Base-by-base conservation (phyloP, 306 rosid genomes). In the Lagenaria siceraria region DNA sequence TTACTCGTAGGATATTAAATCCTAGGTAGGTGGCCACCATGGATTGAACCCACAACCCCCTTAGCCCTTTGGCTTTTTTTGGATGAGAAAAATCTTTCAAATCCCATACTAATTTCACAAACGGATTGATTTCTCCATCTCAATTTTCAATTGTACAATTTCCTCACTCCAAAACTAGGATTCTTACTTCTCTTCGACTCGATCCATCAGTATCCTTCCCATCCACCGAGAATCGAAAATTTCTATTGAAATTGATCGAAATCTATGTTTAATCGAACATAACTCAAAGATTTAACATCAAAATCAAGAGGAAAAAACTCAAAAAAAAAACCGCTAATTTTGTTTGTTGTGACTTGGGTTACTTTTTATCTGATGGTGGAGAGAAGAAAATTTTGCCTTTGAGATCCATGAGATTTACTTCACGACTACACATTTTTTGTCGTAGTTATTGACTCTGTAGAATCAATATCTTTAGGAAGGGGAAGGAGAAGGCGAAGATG, bases 321-420 rank as follows among this genome's bases (percentile, higher is more conserved):
- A n/a, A n/a, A n/a, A 4, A 0, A 33, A 14, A 22, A 52, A 31
- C 18, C 18, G 12, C 35, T 10, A 21, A 35, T 33, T 55, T 40
- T 40, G 8, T 40, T n/a, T n/a, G n/a, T 7, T 40, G 46, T 40
- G 7, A 6, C 40, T 36, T 35, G 31, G 25, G 29, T 33, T 87
- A 89, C 98, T 93, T 85, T 87, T 54, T 82, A 81, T 14, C 77
- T 83, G 11, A 94, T 84, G 35, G 90, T 87, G 33, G 33, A n/a
- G 33, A 29, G 43, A 81, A 92, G 21, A 94, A 84, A 21, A 86
- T 77, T 65, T 76, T 84, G 75, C 98, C 97, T 31, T 75, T 46
- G 11, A 89, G 85, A 89, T 94, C 91, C 98, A 90, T 94, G 84
- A 94, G 96, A 78, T 81, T 81, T 65, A 90, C 97, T 83, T 91